Percentiles rank a stretch among this genome's conserved stretches.
Evolutionary conservation across 2,329 filamentous ascomycete genomes (phyloP).

Genomic region (Ustulina deusta): DNA sequence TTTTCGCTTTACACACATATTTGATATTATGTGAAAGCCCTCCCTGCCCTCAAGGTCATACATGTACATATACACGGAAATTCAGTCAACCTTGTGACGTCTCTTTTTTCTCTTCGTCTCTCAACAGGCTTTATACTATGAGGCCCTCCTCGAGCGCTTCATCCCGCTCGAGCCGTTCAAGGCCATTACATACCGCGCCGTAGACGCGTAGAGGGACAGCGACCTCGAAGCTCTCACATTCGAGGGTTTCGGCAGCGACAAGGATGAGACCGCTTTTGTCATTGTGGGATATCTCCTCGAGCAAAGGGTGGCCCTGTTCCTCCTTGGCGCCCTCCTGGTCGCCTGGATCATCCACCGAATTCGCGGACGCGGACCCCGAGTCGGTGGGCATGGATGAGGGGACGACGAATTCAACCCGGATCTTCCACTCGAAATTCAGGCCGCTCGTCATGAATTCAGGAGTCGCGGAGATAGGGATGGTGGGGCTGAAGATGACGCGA

Average conservation of each 20-base stretch:
- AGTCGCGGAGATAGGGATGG: constrained; percentile 84
- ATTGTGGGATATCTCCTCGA: constrained; percentile 83
- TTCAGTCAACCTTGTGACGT: neutral
- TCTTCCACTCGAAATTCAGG: constrained; percentile 86
- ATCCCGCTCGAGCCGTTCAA: constrained; percentile 68
- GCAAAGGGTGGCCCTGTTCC: constrained; percentile 61
- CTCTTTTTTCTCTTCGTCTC: neutral
- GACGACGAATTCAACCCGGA: constrained; percentile 93
- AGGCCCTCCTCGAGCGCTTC: constrained; percentile 62
- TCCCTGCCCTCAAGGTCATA: constrained; percentile 4
- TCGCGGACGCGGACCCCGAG: constrained; percentile 23
- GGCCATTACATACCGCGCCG: constrained; percentile 68
- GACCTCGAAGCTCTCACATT: constrained; percentile 92
- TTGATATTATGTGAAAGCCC: constrained; percentile 21
- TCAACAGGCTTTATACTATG: constrained; percentile 39
- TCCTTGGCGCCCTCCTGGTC: constrained; percentile 42
- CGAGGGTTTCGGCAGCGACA: constrained; percentile 80
- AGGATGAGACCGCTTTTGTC: constrained; percentile 80
- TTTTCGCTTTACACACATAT: constrained; percentile 23
- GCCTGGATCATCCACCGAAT: constrained; percentile 17
- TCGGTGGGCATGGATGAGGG: constrained; percentile 58
- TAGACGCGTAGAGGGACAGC: constrained; percentile 87
- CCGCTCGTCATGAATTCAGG: constrained; percentile 94
- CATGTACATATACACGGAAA: constrained; percentile 31
- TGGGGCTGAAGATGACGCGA: constrained; percentile 82